These are phyloP conservation scores for Heliophila coronopifolia DNA, from an alignment of 441 rosid genomes.

Conservation along the genomic window DNA sequence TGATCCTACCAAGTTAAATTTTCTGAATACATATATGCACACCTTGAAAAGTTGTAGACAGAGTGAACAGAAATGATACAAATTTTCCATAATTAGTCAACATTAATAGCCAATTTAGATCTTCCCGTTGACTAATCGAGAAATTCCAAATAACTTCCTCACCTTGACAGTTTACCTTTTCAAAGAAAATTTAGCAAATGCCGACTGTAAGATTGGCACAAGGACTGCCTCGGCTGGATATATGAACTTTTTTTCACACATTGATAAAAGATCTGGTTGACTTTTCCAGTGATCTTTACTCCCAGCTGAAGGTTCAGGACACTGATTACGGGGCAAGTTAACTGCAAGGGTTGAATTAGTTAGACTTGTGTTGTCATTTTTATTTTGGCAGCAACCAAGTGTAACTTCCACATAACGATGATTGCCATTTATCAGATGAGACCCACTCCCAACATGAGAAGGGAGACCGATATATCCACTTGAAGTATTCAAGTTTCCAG, in stretches of 20 bases:
- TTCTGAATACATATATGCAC: constrained; percentile 14
- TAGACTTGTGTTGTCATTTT: constrained; percentile 42
- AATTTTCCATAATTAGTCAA: constrained; percentile 13
- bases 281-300: constrained; percentile 62
- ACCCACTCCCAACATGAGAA: constrained; percentile 60
- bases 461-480: constrained; percentile 66
- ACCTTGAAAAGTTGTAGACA: not conserved
- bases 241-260: constrained; percentile 63
- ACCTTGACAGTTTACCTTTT: constrained; percentile 53
- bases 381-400: constrained; percentile 63
- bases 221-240: constrained; percentile 92
- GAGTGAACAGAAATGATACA: not conserved
- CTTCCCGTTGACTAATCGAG: constrained; percentile 14
- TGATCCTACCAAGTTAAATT: constrained; percentile 8
- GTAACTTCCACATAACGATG: constrained; percentile 79
- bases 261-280: constrained; percentile 35
- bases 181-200: constrained; percentile 81
- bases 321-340: constrained; percentile 54
- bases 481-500: constrained; percentile 54
- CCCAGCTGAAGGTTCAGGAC: constrained; percentile 50
- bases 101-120: constrained; percentile 14
- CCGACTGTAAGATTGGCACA: constrained; percentile 82
- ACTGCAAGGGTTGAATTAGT: constrained; percentile 36
- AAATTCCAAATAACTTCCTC: constrained; percentile 14
- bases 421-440: constrained; percentile 60